Evolutionary conservation across 805 yeast genomes (phyloP), one percentile per base, ranked within the genome.

Genomic region (Nakazawaea wyomingensis): DNA sequence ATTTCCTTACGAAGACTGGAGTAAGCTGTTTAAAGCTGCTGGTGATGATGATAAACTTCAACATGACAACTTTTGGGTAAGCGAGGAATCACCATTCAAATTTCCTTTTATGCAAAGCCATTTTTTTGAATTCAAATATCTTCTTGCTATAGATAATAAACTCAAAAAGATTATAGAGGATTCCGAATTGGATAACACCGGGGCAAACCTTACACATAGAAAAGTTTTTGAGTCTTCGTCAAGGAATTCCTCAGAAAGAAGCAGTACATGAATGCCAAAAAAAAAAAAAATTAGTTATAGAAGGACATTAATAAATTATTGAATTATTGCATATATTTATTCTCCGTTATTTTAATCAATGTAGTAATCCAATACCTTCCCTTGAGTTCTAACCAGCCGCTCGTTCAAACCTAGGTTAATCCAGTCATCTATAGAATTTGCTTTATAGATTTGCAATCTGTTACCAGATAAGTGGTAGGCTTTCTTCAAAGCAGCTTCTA

Each of bases 91-190:
- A 1, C 96, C 96, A 0, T 62, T 87, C 33, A 68, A 83, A 35
- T 76, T 72, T 43, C 93, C 93, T 0, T 63, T 83, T 30, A 73
- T 72, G 50, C 89, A 87, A 55, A 79, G 89, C 0, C 76, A 78
- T 45, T 85, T 76, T 52, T 72, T 85, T 19, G 40, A 37, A 14
- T 43, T 43, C 41, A 43, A 43, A 19, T 43, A 43, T 33, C 22
- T 37, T 3, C 24, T 37, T 14, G 13, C 28, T 10, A 43, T 43
- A 17, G 45, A 43, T 7, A 17, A 20, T 16, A 37, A 13, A 34
- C 31, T 43, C 9, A 31, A 33, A 16, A 33, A 33, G 4, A 5
- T 43, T 16, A 13, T 43, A 27, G 16, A 37, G 16, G 37, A 35
- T 9, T 19, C 32, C 9, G 17, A 19, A 17, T 18, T 39, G 7